Percentiles rank a stretch among this genome's conserved stretches.
These are phyloP conservation scores for Jacaranda copaia DNA, from an alignment of 257 asterid species.

Conservation along the genomic window DNA sequence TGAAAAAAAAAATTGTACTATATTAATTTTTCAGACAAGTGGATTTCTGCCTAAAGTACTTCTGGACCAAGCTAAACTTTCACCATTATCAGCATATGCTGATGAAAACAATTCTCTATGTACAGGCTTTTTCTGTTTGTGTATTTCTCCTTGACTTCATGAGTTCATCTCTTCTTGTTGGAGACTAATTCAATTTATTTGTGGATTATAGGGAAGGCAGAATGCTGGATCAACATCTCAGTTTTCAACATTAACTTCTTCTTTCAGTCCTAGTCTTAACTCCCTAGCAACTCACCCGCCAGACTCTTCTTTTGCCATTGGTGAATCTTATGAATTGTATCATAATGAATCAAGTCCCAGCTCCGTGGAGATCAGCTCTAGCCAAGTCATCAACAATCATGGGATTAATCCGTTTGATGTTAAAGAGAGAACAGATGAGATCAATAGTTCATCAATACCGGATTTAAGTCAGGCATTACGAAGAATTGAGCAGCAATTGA, in stretches of 20 bases:
- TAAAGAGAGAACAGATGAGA: constrained; percentile 53
- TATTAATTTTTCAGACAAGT: constrained; percentile 26
- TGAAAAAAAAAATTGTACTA: neutral
- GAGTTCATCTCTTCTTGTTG: constrained; percentile 10
- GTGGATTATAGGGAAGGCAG: constrained; percentile 63
- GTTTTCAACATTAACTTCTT: constrained; percentile 55
- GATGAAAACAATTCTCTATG: constrained; percentile 23
- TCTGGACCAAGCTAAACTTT: constrained; percentile 25
- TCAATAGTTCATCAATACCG: constrained; percentile 55
- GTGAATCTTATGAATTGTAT: constrained; percentile 62
- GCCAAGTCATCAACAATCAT: constrained; percentile 38
- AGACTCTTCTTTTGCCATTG: constrained; percentile 55
- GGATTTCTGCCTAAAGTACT: neutral
- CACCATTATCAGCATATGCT: constrained; percentile 12
- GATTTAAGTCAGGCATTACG: constrained; percentile 66
- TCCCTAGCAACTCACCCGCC: constrained; percentile 59
- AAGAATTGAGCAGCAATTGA: constrained; percentile 74
- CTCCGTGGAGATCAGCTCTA: constrained; percentile 72
- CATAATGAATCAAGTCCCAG: constrained; percentile 63
- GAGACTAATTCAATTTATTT: constrained; percentile 27
- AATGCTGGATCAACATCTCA: constrained; percentile 54
- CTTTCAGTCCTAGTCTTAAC: constrained; percentile 58
- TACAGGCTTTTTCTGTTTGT: constrained; percentile 15
- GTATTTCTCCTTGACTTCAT: constrained; percentile 16
- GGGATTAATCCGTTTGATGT: constrained; percentile 40